Evolutionary conservation across 768 basidiomycete species (phyloP).

Genomic region (Trametes meyenii): DNA sequence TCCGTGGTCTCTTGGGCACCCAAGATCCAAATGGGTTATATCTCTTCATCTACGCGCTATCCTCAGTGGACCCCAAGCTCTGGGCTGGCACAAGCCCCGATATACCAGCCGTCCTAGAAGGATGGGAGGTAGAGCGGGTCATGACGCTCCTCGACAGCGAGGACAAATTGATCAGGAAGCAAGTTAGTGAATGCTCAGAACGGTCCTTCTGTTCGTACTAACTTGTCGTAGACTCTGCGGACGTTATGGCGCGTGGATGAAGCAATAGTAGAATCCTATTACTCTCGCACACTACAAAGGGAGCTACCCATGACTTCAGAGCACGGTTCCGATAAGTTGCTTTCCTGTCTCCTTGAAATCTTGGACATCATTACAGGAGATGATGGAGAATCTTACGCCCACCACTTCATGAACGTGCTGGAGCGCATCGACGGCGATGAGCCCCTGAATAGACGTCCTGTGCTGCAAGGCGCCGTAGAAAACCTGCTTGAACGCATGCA

Average conservation of each 20-base stretch:
- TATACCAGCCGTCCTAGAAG: slow-evolving; percentile 59
- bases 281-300: slow-evolving; percentile 45
- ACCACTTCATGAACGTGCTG: slow-evolving; percentile 47
- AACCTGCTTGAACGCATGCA: slow-evolving; percentile 53
- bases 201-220: background rate
- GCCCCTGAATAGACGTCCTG: slow-evolving; percentile 36
- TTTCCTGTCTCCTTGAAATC: slow-evolving; percentile 57
- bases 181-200: slow-evolving; percentile 43
- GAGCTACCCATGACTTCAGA: slow-evolving; percentile 39
- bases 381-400: slow-evolving; percentile 64
- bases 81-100: slow-evolving; percentile 70
- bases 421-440: slow-evolving; percentile 39
- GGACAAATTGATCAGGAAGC: slow-evolving; percentile 59
- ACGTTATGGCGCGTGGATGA: slow-evolving; percentile 62
- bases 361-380: slow-evolving; percentile 46
- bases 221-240: slow-evolving; percentile 53
- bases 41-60: slow-evolving; percentile 66
- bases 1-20: slow-evolving; percentile 63
- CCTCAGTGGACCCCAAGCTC: slow-evolving; percentile 53
- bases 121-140: slow-evolving; percentile 71
- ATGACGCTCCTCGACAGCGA: slow-evolving; percentile 67
- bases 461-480: slow-evolving; percentile 63
- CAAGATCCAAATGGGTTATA: slow-evolving; percentile 62
- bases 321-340: slow-evolving; percentile 45
- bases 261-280: slow-evolving; percentile 58